phyloP scores from a whole-genome alignment of 1,284 basidiomycete genomes.

The Microbotryomycetes sp. region DNA sequence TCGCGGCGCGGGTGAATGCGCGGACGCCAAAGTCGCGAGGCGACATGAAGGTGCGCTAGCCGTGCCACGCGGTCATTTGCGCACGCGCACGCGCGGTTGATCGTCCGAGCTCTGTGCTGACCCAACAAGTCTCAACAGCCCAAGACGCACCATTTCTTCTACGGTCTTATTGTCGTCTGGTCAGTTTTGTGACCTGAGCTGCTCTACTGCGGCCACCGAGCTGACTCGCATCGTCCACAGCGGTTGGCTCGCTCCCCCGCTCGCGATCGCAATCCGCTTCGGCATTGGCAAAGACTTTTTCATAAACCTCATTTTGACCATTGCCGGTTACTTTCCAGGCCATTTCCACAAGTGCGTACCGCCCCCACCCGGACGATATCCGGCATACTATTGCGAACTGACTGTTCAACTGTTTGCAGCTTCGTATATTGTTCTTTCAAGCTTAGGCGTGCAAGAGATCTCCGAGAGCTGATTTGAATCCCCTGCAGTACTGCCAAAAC shows the following conservation, averaged over 20 bases:
- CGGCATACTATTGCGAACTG: neutral
- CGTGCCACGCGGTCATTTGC: no score
- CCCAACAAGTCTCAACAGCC: no score
- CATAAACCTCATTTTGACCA: slow-evolving; percentile 79
- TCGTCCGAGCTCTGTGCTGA: neutral
- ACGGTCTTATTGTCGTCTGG: slow-evolving; percentile 74
- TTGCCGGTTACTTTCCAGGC: slow-evolving; percentile 80
- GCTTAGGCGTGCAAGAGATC: neutral
- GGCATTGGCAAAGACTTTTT: slow-evolving; percentile 89
- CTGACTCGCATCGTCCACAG: slow-evolving; percentile 1
- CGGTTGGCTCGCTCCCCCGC: slow-evolving; percentile 31
- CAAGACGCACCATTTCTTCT: slow-evolving; percentile 66
- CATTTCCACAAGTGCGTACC: slow-evolving; percentile 44
- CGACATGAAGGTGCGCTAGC: neutral
- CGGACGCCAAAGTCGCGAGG: neutral
- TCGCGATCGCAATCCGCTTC: slow-evolving; percentile 85
- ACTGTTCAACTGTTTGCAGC: slow-evolving; percentile 12
- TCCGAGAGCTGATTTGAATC: neutral
- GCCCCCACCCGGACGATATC: neutral
- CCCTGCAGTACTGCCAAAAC: slow-evolving; percentile 53
- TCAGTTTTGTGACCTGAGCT: no score
- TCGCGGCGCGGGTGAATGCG: neutral
- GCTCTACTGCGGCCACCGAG: neutral
- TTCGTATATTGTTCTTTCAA: slow-evolving; percentile 2
- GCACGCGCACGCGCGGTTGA: slow-evolving; percentile 47